phyloP scores from a whole-genome alignment of 371 early-diverging fungal genomes.

The Mucor velutinosus region DNA sequence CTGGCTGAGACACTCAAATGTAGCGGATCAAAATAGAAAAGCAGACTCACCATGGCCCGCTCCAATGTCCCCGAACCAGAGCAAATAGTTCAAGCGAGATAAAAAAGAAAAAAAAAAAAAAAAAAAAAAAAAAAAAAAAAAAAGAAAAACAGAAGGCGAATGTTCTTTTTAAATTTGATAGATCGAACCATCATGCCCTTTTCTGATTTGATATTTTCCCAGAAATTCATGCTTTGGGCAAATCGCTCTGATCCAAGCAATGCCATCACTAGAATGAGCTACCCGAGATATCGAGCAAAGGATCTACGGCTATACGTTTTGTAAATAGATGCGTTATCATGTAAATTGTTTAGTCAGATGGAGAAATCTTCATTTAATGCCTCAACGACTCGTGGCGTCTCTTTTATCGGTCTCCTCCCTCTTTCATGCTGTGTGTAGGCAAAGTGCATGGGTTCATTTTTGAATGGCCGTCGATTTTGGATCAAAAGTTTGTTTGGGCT shows the following conservation, averaged over 20 bases:
- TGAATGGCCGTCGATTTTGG: background rate
- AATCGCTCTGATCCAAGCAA: background rate
- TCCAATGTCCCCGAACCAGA: background rate
- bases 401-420: background rate
- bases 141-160: background rate
- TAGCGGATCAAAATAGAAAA: conserved; percentile 4
- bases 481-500: background rate
- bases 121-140: background rate
- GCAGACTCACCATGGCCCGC: background rate
- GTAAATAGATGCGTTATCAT: background rate
- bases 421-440: background rate
- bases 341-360: too few species aligned
- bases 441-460: conserved; percentile 1
- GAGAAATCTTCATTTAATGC: background rate
- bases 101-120: background rate
- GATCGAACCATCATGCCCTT: background rate
- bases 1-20: conserved; percentile 5
- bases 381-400: background rate
- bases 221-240: background rate
- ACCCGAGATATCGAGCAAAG: background rate
- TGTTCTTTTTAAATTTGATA: background rate
- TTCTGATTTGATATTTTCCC: background rate
- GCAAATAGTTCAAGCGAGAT: background rate
- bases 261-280: background rate
- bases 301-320: background rate